Evolutionary conservation across 1,284 basidiomycete genomes (phyloP).

Genomic region (Ustilago trichophora): DNA sequence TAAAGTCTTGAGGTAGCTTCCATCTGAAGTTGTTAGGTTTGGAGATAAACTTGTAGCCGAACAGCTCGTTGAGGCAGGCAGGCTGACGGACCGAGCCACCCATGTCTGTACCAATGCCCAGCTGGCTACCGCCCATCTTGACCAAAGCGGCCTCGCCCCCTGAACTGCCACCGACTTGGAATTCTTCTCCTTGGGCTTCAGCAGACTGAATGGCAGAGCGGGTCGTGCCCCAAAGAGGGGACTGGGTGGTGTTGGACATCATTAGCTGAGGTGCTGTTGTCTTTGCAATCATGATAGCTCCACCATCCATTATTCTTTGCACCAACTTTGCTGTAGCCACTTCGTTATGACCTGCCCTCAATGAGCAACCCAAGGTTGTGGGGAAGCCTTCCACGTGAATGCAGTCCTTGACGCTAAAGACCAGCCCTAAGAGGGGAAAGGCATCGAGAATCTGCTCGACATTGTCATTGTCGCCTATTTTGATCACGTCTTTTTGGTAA

Average conservation of each 20-base stretch:
- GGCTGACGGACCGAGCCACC: slow-evolving; percentile 54
- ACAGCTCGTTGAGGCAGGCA: slow-evolving; percentile 28
- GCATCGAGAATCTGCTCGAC: neutral
- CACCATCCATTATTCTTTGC: neutral
- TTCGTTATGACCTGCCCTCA: slow-evolving; percentile 12
- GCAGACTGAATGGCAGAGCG: neutral
- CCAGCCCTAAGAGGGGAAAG: slow-evolving; percentile 29
- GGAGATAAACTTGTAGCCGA: slow-evolving; percentile 26
- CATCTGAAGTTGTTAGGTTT: slow-evolving; percentile 5
- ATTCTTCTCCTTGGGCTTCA: slow-evolving; percentile 2
- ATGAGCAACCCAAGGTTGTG: slow-evolving; percentile 42
- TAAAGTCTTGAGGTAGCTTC: slow-evolving; percentile 25
- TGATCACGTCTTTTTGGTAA: neutral
- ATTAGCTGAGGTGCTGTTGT: slow-evolving; percentile 51
- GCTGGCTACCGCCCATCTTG: slow-evolving; percentile 30
- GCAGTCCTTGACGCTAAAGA: slow-evolving; percentile 55
- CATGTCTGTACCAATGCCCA: slow-evolving; percentile 54
- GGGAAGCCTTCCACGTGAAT: slow-evolving; percentile 30
- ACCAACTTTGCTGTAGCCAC: slow-evolving; percentile 10
- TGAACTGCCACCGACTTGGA: slow-evolving; percentile 50
- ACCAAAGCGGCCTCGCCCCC: slow-evolving; percentile 52
- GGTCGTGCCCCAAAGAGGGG: slow-evolving; percentile 32
- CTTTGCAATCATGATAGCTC: slow-evolving; percentile 51
- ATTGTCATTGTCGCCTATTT: neutral
- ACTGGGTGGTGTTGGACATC: slow-evolving; percentile 41